A percentile compares a stretch with the other conserved stretches of the same genome.
Evolutionary conservation across 1,284 basidiomycete genomes (phyloP).

Genomic region (Pseudozyma tsukubaensis): DNA sequence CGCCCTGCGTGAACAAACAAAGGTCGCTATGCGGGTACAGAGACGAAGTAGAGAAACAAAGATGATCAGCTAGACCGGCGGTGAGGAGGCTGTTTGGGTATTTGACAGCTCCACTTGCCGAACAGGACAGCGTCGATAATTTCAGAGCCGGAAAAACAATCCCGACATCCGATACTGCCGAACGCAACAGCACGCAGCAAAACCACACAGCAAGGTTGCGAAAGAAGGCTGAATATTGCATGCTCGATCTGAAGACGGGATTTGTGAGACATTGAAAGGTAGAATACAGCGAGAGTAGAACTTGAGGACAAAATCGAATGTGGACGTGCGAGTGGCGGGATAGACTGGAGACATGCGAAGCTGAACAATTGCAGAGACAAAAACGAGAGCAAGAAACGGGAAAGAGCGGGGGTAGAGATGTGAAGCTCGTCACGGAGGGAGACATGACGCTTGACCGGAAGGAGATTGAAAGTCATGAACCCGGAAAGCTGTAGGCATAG

Average conservation of each 20-base stretch:
- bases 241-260: too few species aligned
- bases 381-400: not conserved
- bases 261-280: not conserved
- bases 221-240: too few species aligned
- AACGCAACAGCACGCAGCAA: not conserved
- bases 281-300: conserved; percentile 1
- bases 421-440: not conserved
- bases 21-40: too few species aligned
- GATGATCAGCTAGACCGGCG: not conserved
- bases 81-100: not conserved
- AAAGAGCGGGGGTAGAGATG: not conserved
- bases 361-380: not conserved
- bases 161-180: too few species aligned
- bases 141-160: too few species aligned
- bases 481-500: too few species aligned
- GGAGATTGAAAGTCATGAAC: too few species aligned
- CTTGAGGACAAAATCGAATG: not conserved
- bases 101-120: not conserved
- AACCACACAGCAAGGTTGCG: not conserved
- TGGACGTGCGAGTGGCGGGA: not conserved
- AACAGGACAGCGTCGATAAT: too few species aligned
- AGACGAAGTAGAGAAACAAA: not conserved
- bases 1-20: too few species aligned
- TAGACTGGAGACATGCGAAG: not conserved
- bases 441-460: not conserved